Evolutionary conservation across 2,329 filamentous ascomycete species (phyloP).

Genomic region (Magnaporthiopsis incrustans): DNA sequence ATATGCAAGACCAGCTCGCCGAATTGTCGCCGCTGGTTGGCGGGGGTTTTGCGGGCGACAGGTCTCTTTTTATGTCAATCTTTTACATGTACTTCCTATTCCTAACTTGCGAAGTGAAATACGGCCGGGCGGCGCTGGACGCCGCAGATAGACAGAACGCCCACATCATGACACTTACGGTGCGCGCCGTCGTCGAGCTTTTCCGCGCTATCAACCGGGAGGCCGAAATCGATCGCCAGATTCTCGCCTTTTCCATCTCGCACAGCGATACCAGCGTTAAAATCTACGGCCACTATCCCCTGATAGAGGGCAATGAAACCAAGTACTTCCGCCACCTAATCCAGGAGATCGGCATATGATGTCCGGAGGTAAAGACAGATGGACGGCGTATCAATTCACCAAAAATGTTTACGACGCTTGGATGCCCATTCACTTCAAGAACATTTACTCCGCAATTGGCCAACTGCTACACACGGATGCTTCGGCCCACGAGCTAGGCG

Average conservation of each 20-base stretch:
- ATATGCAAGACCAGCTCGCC: slow-evolving; percentile 24
- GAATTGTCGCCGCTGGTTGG: slow-evolving; percentile 31
- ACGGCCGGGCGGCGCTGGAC: slow-evolving; percentile 25
- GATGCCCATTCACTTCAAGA: slow-evolving; percentile 27
- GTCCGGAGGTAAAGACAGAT: slow-evolving; percentile 25
- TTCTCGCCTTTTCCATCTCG: slow-evolving; percentile 35
- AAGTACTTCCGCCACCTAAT: slow-evolving; percentile 31
- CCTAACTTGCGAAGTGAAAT: slow-evolving; percentile 39
- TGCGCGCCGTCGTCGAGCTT: slow-evolving; percentile 27
- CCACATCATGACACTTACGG: no score
- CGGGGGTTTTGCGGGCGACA: slow-evolving; percentile 22
- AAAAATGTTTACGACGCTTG: slow-evolving; percentile 28
- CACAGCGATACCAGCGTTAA: slow-evolving; percentile 23
- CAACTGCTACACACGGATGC: slow-evolving; percentile 13
- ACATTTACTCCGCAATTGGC: slow-evolving; percentile 28
- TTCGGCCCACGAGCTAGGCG: no score
- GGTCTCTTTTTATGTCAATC: slow-evolving; percentile 35
- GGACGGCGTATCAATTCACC: slow-evolving; percentile 27
- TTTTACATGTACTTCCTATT: slow-evolving; percentile 42
- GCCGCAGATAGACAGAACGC: slow-evolving; percentile 19
- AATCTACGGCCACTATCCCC: slow-evolving; percentile 33
- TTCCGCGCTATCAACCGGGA: slow-evolving; percentile 27
- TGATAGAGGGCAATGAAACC: slow-evolving; percentile 21
- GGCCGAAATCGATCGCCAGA: slow-evolving; percentile 29
- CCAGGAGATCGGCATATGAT: slow-evolving; percentile 23